Evolutionary conservation across 495 filamentous ascomycete genomes (phyloP), one percentile per base, ranked within the genome.

Genomic region (Penicillium desertorum): DNA sequence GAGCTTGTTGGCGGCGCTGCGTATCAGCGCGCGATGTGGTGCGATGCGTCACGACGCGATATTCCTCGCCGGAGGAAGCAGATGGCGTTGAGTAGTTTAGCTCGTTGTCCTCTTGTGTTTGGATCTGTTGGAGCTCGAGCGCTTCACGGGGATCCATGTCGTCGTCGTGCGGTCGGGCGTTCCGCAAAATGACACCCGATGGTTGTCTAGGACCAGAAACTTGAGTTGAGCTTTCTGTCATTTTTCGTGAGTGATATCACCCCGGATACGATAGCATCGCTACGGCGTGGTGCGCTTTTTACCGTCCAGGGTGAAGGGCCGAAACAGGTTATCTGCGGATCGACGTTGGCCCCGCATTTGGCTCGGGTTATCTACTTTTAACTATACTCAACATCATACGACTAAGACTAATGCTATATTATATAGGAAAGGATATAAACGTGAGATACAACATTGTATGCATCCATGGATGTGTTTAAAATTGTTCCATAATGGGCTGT

Each of bases 51-150:
- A 64, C 60, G 27, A 73, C 37, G 5, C 72, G 71, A 53, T 73
- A 72, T 39, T 76, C 76, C 7, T 69, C 66, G 1, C 69, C 73
- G 0, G 72, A 75, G 2, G 74, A 76, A 14, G 65, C 57, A 6
- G 71, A 74, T 0, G 36, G 60, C 0, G 54, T 49, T 6, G 70
- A 72, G 25, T 43, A 37, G 17, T 44, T 56, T 10, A 55, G 42
- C 11, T 60, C 61, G 32, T 67, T 56, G 20, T 66, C 66, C 4
- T 59, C 59, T 1, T 63, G 66, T 0, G 66, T 68, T 36, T 64
- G 58, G 3, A 72, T 68, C 17, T 68, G 59, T 25, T 62, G 64
- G 10, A 75, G 61, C 46, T 75, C 72, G 25, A 70, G 54, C 0
- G 63, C 62, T 30, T 74, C 69, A 12, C 56, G 62, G 10, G 69